Evolutionary conservation across 1,139 yeast species (phyloP), one percentile per base, ranked within the genome.

Genomic region (Protomyces lactucae-debilis): DNA sequence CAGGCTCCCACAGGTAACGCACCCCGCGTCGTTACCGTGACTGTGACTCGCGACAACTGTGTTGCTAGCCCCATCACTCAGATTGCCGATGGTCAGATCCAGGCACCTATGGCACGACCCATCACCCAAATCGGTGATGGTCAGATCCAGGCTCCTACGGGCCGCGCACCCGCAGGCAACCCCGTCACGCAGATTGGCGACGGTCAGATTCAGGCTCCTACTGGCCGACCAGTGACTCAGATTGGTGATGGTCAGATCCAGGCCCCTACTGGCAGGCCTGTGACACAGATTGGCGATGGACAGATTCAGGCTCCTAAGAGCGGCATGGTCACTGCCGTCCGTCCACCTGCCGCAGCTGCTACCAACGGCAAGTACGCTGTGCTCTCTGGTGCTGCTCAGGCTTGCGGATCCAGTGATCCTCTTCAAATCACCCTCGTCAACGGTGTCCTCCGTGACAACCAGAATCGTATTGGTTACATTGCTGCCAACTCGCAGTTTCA

Each of bases 401-500:
- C 63, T 9, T 59, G 63, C 18, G 53, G 52, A 6, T 59, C 63
- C 5, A 37, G 52, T 3, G 63, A 55, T 12, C 60, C 60, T 28
- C 45, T 67, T 28, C 21, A 45, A 23, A 65, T 87, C 81, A 77
- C 78, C 43, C 82, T 87, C 73, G 74, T 79, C 60, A 80, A 74
- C 60, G 78, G 84, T 71, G 72, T 84, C 68, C 80, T 87, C 76
- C 82, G 80, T 54, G 93, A 87, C 73, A 74, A 82, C 64, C 70
- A 77, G 66, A 89, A 89, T 67, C 85, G 93, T 83, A 78, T 87
- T 70, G 93, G 93, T 74, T 84, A 91, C 67, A 86, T 87, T 76
- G 93, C 87, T 72, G 87, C 92, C 68, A 86, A 86, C 85, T 83
- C 87, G 80, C 93, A 87, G 80, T 86, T 87, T 86, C 93, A 87